A percentile compares a stretch with the other conserved stretches of the same genome.
Conservation (phyloP, 2,329 filamentous ascomycete species). For the Fusarium penzigii region DNA sequence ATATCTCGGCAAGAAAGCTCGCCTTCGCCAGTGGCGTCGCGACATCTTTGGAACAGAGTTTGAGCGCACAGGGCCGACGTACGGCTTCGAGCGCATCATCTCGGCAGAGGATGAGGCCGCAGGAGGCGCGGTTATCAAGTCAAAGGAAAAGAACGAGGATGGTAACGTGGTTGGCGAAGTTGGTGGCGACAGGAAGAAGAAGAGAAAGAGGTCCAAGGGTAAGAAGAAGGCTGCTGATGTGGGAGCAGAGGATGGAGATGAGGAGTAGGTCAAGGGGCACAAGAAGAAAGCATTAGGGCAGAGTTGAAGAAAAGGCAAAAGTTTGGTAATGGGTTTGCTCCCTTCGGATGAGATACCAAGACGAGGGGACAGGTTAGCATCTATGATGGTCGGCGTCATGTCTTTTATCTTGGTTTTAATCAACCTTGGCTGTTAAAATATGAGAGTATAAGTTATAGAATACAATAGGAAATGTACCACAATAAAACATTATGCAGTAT, state of each 20-base stretch:
- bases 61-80: slow-evolving; percentile 58
- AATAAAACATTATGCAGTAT: no score
- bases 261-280: neutral
- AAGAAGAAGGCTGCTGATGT: slow-evolving; percentile 38
- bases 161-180: slow-evolving; percentile 32
- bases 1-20: slow-evolving; percentile 86
- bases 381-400: slow-evolving; percentile 22
- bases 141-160: slow-evolving; percentile 18
- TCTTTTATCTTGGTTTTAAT: slow-evolving; percentile 8
- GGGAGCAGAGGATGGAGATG: slow-evolving; percentile 19
- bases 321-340: neutral
- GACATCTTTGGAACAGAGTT: slow-evolving; percentile 63
- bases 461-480: no score
- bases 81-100: slow-evolving; percentile 51
- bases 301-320: slow-evolving; percentile 4
- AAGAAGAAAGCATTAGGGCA: neutral
- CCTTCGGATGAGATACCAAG: neutral
- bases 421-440: neutral
- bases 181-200: slow-evolving; percentile 44
- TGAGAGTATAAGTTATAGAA: no score
- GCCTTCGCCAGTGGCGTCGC: slow-evolving; percentile 80
- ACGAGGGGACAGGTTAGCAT: slow-evolving; percentile 16
- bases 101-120: slow-evolving; percentile 28
- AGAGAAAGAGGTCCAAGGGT: slow-evolving; percentile 53
- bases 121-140: slow-evolving; percentile 29